Evolutionary conservation across 352 stramenopile species (phyloP), one percentile per base, ranked within the genome.

Genomic region (Salisapilia sapeloensis): DNA sequence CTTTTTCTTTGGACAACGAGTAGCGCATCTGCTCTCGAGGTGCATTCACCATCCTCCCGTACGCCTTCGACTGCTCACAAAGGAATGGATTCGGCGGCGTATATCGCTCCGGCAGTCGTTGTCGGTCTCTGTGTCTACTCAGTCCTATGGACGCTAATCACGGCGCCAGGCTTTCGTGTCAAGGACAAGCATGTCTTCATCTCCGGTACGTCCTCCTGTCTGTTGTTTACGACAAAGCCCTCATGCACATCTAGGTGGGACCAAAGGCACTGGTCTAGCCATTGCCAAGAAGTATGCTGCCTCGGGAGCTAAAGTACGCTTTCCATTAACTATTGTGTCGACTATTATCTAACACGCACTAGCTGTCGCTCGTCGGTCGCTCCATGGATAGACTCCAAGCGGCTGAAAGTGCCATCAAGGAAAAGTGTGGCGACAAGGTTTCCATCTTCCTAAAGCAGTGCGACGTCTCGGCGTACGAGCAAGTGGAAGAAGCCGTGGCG

Each of bases 261-360:
- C 50, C 24, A 51, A 50, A 17, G 54, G 54, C 0, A 31, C 80
- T 7, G 64, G 67, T 3, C 51, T 83, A 15, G 50, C 61, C 26
- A 58, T 81, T 29, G 67, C 67, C 34, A 72, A 62, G 29, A 64
- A 77, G 7, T 83, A 81, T 28, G 44, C 53, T 0, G 38, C 42
- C 2, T 51, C 50, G 3, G 63, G 59, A 5, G 67, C 67, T 17
- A 67, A 70, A 23, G 46, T 62, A 2, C 18, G 11, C 2, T 2
- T 4, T 7, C 14, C 4, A 1, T 11, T 17, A 18, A 20, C 22
- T 13, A 38, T 25, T 9, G 20, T n/a, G 14, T 1, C 1, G 33
- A 12, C 8, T 1, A 6, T 8, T 43, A 6, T 13, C 17, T 20
- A 2, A 4, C n/a, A n/a, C n/a, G n/a, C 1, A 3, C 0, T 33